Conservation (phyloP, 2,329 filamentous ascomycete genomes). For the Paecilomyces sp. region DNA sequence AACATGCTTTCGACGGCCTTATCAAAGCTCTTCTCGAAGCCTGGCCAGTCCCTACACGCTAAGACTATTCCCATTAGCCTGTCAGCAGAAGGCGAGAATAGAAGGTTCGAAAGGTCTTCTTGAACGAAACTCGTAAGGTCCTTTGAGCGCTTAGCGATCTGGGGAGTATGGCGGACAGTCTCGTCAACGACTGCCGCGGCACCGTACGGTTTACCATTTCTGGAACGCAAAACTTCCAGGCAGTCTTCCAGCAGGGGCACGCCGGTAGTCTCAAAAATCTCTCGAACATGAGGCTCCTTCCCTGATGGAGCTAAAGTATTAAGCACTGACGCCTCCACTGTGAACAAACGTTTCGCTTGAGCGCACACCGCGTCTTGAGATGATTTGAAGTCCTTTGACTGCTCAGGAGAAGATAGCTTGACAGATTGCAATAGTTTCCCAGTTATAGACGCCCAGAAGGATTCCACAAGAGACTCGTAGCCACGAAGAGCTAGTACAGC, state of each 20-base stretch:
- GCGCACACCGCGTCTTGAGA: conserved; percentile 65
- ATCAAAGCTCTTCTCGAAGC: conserved; percentile 33
- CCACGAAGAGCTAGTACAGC: conserved; percentile 27
- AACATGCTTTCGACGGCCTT: conserved; percentile 28
- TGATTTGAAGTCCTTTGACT: conserved; percentile 66
- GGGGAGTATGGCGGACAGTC: conserved; percentile 39
- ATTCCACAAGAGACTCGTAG: conserved; percentile 44
- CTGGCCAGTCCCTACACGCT: conserved; percentile 40
- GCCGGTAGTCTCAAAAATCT: conserved; percentile 30
- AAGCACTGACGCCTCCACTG: conserved; percentile 42
- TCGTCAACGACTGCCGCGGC: conserved; percentile 53
- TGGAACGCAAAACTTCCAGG: conserved; percentile 41
- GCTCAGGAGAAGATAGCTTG: conserved; percentile 69
- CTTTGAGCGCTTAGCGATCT: conserved; percentile 32
- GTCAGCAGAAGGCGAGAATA: conserved; percentile 61
- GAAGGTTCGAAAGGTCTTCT: conserved; percentile 50
- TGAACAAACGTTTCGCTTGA: conserved; percentile 62
- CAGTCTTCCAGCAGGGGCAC: conserved; percentile 40
- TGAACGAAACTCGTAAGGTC: conserved; percentile 48
- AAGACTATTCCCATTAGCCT: conserved; percentile 62
- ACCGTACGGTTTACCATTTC: conserved; percentile 62
- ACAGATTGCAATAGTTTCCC: conserved; percentile 58
- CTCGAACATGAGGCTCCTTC: conserved; percentile 16
- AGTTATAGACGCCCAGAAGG: conserved; percentile 58
- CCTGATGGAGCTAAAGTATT: conserved; percentile 16